Evolutionary conservation across 371 early-diverging fungal genomes (phyloP).

Genomic region (Nematocida minor): DNA sequence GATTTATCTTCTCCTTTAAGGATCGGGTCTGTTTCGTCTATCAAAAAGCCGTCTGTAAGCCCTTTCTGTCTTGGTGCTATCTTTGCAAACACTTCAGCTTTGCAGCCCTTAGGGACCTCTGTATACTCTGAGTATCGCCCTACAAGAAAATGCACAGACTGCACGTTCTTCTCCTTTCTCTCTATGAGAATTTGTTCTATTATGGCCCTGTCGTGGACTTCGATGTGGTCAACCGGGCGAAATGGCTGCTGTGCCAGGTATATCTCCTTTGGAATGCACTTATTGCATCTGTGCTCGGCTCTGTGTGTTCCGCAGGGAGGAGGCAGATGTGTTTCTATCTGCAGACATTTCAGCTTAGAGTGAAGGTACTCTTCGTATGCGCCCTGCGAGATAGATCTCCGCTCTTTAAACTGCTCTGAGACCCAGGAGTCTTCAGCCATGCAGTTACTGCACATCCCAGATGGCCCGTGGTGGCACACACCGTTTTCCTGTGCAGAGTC

Average conservation of each 20-base stretch:
- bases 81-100: conserved; percentile 86
- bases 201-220: conserved; percentile 78
- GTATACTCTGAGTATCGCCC: conserved; percentile 82
- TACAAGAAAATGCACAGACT: conserved; percentile 82
- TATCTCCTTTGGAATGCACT: conserved; percentile 56
- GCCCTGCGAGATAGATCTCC: conserved; percentile 60
- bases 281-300: conserved; percentile 47
- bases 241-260: conserved; percentile 68
- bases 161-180: conserved; percentile 78
- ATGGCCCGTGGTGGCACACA: conserved; percentile 55
- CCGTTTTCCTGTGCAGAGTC: neutral
- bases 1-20: conserved; percentile 6
- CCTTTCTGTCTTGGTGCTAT: conserved; percentile 83
- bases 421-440: conserved; percentile 62
- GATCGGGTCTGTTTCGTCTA: conserved; percentile 66
- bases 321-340: conserved; percentile 43
- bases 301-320: conserved; percentile 50
- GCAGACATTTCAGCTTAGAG: conserved; percentile 32
- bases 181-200: conserved; percentile 77
- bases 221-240: conserved; percentile 93
- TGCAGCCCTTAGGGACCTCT: conserved; percentile 85
- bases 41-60: conserved; percentile 74
- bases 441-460: conserved; percentile 63
- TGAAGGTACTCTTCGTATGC: conserved; percentile 57
- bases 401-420: conserved; percentile 50